Evolutionary conservation across 192 early-diverging fungal species (phyloP).

Genomic region (Oehlia diaphana): DNA sequence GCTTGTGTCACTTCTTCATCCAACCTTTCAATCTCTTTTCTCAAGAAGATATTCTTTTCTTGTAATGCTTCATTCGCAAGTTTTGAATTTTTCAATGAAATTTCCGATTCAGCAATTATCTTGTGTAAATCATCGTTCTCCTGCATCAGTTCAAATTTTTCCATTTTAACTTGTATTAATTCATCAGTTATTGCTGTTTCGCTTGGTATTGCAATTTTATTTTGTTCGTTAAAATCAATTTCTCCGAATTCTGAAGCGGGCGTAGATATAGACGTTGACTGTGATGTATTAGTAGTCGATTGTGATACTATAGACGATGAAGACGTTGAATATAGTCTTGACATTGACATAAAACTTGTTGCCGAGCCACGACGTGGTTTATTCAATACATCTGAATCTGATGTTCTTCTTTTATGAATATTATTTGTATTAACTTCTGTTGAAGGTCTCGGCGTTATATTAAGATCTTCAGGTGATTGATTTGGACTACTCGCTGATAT

Average conservation of each 20-base stretch:
- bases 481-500: not conserved
- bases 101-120: conserved; percentile 29
- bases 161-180: conserved; percentile 38
- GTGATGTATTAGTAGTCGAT: conserved; percentile 9
- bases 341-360: not conserved
- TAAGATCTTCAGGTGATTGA: not conserved
- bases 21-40: conserved; percentile 33
- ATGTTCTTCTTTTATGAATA: not conserved
- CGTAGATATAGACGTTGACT: not conserved
- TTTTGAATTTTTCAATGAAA: conserved; percentile 32
- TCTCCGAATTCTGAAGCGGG: not conserved
- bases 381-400: not conserved
- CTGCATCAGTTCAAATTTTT: conserved; percentile 29
- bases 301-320: not conserved
- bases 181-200: conserved; percentile 32
- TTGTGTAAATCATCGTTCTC: conserved; percentile 18
- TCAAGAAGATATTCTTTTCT: conserved; percentile 36
- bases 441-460: conserved; percentile 8
- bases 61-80: conserved; percentile 35
- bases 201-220: conserved; percentile 4
- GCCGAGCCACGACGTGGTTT: not conserved
- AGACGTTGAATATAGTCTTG: not conserved
- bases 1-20: conserved; percentile 31
- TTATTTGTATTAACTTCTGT: not conserved
- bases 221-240: not conserved